These are phyloP conservation scores for Cornus florida DNA, from an alignment of 148 eudicot species.

Conservation along the genomic window DNA sequence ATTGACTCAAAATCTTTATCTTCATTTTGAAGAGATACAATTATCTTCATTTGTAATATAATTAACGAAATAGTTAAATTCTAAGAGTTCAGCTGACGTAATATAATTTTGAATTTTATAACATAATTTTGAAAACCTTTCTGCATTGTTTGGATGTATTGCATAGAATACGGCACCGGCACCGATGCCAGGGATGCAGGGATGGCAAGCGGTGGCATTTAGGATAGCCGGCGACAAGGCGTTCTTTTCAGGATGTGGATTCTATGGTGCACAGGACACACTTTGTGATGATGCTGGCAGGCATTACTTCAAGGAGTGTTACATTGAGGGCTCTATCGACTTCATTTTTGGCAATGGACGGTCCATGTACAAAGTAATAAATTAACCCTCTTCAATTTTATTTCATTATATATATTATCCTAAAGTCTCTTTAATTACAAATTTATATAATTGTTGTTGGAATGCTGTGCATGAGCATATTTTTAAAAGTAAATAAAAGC, in stretches of 20 bases:
- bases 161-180: constrained; percentile 91
- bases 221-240: constrained; percentile 95
- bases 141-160: background rate
- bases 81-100: too few species aligned
- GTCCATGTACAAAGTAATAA: constrained; percentile 85
- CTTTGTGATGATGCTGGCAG: constrained; percentile 92
- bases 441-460: background rate
- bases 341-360: constrained; percentile 98
- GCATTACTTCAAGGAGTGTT: constrained; percentile 94
- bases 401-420: too few species aligned
- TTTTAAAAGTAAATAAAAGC: background rate
- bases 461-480: background rate
- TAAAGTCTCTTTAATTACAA: background rate
- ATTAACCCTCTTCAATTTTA: background rate
- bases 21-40: too few species aligned
- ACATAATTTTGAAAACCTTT: too few species aligned
- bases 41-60: too few species aligned
- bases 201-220: constrained; percentile 94
- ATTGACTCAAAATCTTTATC: too few species aligned
- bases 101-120: too few species aligned
- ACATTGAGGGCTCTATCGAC: constrained; percentile 95
- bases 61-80: too few species aligned
- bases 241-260: constrained; percentile 78
- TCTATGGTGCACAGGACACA: constrained; percentile 94
- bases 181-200: constrained; percentile 86